These are phyloP conservation scores for Hemisphaericaspora subhashii DNA, from an alignment of 1,139 yeast species.

Conservation along the genomic window DNA sequence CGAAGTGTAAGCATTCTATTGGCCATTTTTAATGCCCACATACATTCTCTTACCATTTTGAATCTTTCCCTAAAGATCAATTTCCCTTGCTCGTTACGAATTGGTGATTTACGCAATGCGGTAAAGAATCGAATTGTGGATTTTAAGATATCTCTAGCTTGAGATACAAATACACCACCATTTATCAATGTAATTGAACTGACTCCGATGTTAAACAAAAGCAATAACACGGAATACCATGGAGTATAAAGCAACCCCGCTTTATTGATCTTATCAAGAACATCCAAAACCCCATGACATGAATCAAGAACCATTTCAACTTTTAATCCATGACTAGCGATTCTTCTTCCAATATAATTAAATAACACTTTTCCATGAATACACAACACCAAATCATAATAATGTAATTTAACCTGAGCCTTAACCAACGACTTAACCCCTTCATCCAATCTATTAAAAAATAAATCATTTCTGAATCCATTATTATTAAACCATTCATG, in stretches of 20 bases:
- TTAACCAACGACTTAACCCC: constrained; percentile 26
- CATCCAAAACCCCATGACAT: constrained; percentile 35
- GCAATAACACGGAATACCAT: constrained; percentile 54
- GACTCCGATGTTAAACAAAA: constrained; percentile 50
- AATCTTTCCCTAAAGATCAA: constrained; percentile 43
- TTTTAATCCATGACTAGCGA: constrained; percentile 33
- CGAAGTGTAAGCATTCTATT: constrained; percentile 52
- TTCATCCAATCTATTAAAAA: constrained; percentile 20
- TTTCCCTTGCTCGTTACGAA: constrained; percentile 32
- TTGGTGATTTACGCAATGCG: constrained; percentile 30
- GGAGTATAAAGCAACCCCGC: constrained; percentile 44
- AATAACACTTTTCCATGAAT: constrained; percentile 40
- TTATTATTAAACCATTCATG: constrained; percentile 36
- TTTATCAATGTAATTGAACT: constrained; percentile 47
- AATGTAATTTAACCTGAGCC: constrained; percentile 43
- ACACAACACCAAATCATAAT: constrained; percentile 38
- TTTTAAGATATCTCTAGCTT: constrained; percentile 27
- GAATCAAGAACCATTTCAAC: constrained; percentile 36
- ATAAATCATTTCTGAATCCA: constrained; percentile 36
- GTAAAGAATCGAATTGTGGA: constrained; percentile 28
- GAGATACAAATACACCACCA: constrained; percentile 33
- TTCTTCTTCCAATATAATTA: constrained; percentile 34
- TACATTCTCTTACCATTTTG: constrained; percentile 61
- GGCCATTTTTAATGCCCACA: constrained; percentile 62
- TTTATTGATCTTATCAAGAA: constrained; percentile 34